Evolutionary conservation across 106 monocot genomes (phyloP), one percentile per base, ranked within the genome.

Genomic region (Dendrobium nobile): DNA sequence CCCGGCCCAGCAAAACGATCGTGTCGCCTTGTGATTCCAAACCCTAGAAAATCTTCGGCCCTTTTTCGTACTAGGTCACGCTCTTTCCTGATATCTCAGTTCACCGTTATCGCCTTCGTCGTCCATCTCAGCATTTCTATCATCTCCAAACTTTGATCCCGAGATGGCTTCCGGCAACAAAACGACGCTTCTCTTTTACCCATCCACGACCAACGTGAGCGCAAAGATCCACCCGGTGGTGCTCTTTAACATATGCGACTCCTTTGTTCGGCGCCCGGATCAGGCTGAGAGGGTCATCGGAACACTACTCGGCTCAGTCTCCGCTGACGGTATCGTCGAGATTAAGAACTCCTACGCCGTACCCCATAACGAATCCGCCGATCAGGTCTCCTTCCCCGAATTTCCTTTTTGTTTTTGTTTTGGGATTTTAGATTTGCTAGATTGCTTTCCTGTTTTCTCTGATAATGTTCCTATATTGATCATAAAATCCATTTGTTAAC

Each of bases 201-300:
- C 87, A 4, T 90, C 84, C 1, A 13, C 84, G 37, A 61, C 83
- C 67, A 85, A 77, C 67, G 18, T 78, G 9, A 85, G 77, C 19
- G 89, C 82, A 18, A 87, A 79, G 81, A 83, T 92, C 78, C 87
- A 89, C 45, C 91, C 89, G 7, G 79, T 92, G 58, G 91, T 92
- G 4, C 84, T 92, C 55, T 92, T 89, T 77, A 88, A 85, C 82
- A 89, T 92, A 76, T 92, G 89, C 75, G 91, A 92, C 64, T 89
- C 81, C 77, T 92, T 84, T 76, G 87, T 92, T 9, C 73, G 91
- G 77, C 88, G 89, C 2, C 87, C 89, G 9, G 89, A 89, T 41
- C 89, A 87, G 82, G 80, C 88, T 37, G 90, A 90, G 42, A 26
- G 85, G 28, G 88, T 90, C 79, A 88, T 90, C 58, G 87, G 90